phyloP scores from a whole-genome alignment of 495 filamentous ascomycete species.

The Pseudoneurospora amorphoporcata region DNA sequence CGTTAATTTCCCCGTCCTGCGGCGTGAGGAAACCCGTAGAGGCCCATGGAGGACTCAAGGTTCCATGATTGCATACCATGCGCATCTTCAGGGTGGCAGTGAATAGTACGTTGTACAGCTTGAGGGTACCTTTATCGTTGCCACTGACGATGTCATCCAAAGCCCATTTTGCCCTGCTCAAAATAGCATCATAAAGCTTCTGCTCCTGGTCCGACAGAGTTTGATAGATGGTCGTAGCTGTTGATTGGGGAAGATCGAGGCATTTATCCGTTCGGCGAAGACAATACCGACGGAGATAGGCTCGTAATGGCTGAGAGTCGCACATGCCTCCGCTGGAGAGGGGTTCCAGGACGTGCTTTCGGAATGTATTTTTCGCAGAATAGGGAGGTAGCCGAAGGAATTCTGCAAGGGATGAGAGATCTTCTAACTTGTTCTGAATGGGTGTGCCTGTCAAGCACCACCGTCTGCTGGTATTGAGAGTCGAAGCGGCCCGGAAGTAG shows the following conservation, averaged over 20 bases:
- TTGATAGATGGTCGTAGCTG: background rate
- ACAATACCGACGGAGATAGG: background rate
- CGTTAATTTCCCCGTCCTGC: too few species aligned
- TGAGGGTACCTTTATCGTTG: background rate
- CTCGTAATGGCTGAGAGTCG: background rate
- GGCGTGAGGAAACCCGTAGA: background rate
- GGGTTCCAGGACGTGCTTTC: background rate
- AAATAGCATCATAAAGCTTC: background rate
- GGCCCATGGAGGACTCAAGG: constrained; percentile 14
- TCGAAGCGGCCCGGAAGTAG: constrained; percentile 6
- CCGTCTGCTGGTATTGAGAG: constrained; percentile 21
- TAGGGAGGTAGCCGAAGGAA: constrained; percentile 32
- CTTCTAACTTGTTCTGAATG: constrained; percentile 41
- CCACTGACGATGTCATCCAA: background rate
- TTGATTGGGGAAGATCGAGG: background rate
- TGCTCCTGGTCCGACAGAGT: background rate
- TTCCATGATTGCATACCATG: constrained; percentile 40
- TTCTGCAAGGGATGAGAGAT: constrained; percentile 34
- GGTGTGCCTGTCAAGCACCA: constrained; percentile 44
- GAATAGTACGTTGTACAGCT: constrained; percentile 17
- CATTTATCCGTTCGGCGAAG: background rate
- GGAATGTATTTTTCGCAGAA: constrained; percentile 13
- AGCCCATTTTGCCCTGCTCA: background rate
- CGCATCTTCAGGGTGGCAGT: constrained; percentile 33
- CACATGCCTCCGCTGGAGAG: background rate